phyloP scores from a whole-genome alignment of 306 rosid species.

The Astragalus glycyphyllos region DNA sequence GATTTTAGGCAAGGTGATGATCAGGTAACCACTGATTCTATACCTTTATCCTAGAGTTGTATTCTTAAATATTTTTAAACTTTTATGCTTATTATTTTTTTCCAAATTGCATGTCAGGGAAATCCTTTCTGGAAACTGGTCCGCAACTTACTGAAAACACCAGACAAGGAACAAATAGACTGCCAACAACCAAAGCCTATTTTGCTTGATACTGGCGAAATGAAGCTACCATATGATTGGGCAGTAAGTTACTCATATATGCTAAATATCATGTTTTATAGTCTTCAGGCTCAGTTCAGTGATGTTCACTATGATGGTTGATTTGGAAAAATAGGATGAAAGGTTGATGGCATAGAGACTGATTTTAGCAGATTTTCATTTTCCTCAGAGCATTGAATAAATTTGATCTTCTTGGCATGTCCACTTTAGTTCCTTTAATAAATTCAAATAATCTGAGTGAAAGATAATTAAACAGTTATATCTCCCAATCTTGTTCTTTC shows the following conservation, averaged over 20 bases:
- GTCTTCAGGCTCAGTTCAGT: conserved; percentile 28
- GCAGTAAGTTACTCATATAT: conserved; percentile 73
- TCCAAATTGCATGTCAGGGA: conserved; percentile 60
- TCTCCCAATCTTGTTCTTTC: neutral
- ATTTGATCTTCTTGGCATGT: conserved; percentile 23
- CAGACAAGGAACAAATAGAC: conserved; percentile 71
- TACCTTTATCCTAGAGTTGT: conserved; percentile 24
- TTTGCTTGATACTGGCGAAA: conserved; percentile 97
- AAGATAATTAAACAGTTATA: neutral
- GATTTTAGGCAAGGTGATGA: conserved; percentile 96
- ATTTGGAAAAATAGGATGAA: conserved; percentile 23
- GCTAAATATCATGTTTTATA: conserved; percentile 26
- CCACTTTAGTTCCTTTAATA: conserved; percentile 14
- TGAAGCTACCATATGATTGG: conserved; percentile 94
- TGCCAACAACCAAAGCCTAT: conserved; percentile 95
- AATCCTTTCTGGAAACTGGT: conserved; percentile 90
- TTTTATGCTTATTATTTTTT: conserved; percentile 38
- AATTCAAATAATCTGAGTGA: conserved; percentile 3
- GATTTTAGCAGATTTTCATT: conserved; percentile 20
- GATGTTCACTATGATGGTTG: conserved; percentile 30
- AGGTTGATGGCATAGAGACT: conserved; percentile 19
- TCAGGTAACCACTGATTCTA: conserved; percentile 55
- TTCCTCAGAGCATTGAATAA: conserved; percentile 8
- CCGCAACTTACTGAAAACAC: conserved; percentile 73
- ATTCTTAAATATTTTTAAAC: conserved; percentile 18